Evolutionary conservation across 1,284 basidiomycete species (phyloP), one percentile per base, ranked within the genome.

Genomic region (Ustilago trichophora): DNA sequence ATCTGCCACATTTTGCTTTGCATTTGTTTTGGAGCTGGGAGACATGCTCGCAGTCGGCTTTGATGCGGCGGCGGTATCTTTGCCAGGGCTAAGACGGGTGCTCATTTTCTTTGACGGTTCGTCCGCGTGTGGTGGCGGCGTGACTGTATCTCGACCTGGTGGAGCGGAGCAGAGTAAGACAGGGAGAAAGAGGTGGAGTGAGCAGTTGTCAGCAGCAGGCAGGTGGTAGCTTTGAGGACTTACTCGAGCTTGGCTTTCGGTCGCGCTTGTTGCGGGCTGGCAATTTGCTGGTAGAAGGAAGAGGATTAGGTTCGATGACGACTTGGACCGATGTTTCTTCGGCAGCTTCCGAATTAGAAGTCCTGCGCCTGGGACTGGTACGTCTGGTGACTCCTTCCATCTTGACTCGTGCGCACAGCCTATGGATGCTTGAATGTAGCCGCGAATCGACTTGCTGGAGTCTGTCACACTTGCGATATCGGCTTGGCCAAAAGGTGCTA

Each of bases 51-150:
- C n/a, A n/a, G n/a, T n/a, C n/a, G n/a, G n/a, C n/a, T n/a, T 7
- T 1, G 35, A 15, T 9, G 49, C 35, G 13, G 33, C n/a, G n/a
- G n/a, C 27, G 15, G 44, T 21, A 7, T 50, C 60, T 7, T 64
- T 64, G 48, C 31, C 33, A 12, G 42, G 45, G 33, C 35, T 52
- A 18, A 35, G 48, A 48, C 53, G 60, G 29, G 25, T 34, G 11
- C 49, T 49, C 15, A 22, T 45, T 37, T 49, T 64, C 9, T 21
- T 48, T 11, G 44, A 29, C 11, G 40, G 31, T n/a, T 64, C 41
- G 16, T 53, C 49, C 16, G 41, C 18, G 6, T 18, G 24, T 6
- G 46, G 31, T 0, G 49, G 40, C 8, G 60, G 45, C 12, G 36
- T 41, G 15, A 19, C 29, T 0, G 45, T 34, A 15, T 63, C 45